Evolutionary conservation across 805 yeast species (phyloP).

Genomic region (Wickerhamomyces chaumierensis): DNA sequence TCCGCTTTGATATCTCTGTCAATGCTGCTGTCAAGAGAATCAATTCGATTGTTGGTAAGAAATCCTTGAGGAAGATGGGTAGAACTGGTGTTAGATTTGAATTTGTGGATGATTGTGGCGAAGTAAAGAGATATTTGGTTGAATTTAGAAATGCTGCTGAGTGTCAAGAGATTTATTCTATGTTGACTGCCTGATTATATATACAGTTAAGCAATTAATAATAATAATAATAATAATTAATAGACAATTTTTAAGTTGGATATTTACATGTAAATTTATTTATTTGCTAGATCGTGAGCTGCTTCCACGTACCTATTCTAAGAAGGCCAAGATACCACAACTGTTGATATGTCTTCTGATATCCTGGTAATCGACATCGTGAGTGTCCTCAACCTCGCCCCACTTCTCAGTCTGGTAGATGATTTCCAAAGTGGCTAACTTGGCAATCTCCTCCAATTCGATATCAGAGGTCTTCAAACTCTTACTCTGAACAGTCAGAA

Average conservation of each 20-base stretch:
- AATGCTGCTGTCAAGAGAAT: neutral
- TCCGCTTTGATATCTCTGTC: conserved; percentile 9
- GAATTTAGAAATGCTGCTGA: conserved; percentile 14
- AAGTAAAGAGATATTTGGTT: conserved; percentile 11
- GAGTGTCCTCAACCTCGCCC: conserved; percentile 99
- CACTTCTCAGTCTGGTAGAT: conserved; percentile 79
- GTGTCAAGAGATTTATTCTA: conserved; percentile 12
- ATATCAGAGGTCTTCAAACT: conserved; percentile 23
- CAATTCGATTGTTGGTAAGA: too few species aligned
- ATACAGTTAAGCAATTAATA: too few species aligned
- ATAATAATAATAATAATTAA: too few species aligned
- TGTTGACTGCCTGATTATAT: too few species aligned
- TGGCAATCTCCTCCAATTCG: conserved; percentile 59
- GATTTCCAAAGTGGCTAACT: conserved; percentile 71
- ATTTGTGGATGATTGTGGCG: conserved; percentile 11
- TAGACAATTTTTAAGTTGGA: too few species aligned
- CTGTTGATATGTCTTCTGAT: conserved; percentile 72
- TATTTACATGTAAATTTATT: too few species aligned
- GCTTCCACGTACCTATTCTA: conserved; percentile 8
- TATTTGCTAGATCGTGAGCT: too few species aligned
- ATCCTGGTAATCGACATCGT: conserved; percentile 92
- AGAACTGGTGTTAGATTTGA: conserved; percentile 14
- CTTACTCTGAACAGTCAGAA: conserved; percentile 42
- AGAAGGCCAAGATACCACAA: conserved; percentile 50
- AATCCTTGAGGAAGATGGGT: conserved; percentile 8